A percentile compares a stretch with the other conserved stretches of the same genome.
phyloP scores from a whole-genome alignment of 805 yeast genomes.

The Hanseniaspora mollemarum region DNA sequence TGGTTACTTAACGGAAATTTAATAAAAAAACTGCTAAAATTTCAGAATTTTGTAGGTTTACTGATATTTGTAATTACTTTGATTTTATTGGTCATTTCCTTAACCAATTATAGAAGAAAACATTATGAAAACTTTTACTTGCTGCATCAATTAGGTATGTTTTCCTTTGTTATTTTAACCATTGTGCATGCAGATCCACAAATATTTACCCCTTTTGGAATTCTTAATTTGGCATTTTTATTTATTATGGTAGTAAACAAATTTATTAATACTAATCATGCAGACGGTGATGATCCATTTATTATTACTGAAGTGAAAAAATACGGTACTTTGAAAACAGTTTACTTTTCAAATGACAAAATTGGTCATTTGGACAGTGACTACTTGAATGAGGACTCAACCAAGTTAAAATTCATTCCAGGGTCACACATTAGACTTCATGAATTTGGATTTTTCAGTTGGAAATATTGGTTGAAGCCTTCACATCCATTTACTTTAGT shows the following conservation, averaged over 20 bases:
- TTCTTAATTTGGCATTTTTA: slow-evolving; percentile 21
- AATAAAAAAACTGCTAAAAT: slow-evolving; percentile 29
- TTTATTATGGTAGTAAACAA: slow-evolving; percentile 16
- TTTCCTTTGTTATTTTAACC: slow-evolving; percentile 36
- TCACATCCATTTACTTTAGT: slow-evolving; percentile 61
- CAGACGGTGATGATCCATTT: slow-evolving; percentile 7
- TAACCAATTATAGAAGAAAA: slow-evolving; percentile 34
- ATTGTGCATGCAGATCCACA: slow-evolving; percentile 64
- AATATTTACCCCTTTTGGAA: slow-evolving; percentile 33
- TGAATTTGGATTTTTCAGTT: slow-evolving; percentile 28
- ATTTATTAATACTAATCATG: slow-evolving; percentile 4
- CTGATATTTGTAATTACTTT: slow-evolving; percentile 31
- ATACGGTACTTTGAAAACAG: slow-evolving; percentile 18
- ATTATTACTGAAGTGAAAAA: slow-evolving; percentile 9
- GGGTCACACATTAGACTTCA: slow-evolving; percentile 51
- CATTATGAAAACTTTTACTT: slow-evolving; percentile 46
- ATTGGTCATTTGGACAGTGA: slow-evolving; percentile 21
- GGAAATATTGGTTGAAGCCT: slow-evolving; percentile 41
- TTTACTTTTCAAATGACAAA: slow-evolving; percentile 17
- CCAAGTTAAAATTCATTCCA: slow-evolving; percentile 25
- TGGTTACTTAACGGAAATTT: slow-evolving; percentile 35
- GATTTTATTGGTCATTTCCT: slow-evolving; percentile 37
- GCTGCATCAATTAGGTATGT: slow-evolving; percentile 43
- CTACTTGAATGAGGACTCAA: not conserved
- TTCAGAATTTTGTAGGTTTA: slow-evolving; percentile 43